phyloP scores from a whole-genome alignment of 768 basidiomycete genomes.

The Amanita pallidorosea region DNA sequence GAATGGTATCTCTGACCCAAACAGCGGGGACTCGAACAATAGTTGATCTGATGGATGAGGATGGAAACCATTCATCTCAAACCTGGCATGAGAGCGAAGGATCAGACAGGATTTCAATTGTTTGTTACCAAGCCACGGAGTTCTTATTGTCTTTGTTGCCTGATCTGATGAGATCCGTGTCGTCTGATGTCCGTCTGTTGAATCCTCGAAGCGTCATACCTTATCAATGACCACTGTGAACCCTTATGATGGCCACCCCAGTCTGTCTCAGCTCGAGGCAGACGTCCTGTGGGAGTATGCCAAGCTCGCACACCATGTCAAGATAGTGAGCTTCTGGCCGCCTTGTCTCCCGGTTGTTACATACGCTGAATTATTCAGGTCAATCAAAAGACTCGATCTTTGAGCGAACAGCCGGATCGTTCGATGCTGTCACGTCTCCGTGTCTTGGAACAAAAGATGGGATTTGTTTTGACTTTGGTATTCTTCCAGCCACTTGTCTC shows the following conservation, averaged over 20 bases:
- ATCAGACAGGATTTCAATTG: no score
- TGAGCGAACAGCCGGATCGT: constrained; percentile 72
- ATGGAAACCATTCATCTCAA: background rate
- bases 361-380: constrained; percentile 29
- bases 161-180: constrained; percentile 4
- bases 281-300: constrained; percentile 91
- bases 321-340: constrained; percentile 39
- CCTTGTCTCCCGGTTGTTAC: background rate
- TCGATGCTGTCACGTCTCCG: constrained; percentile 66
- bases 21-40: constrained; percentile 1
- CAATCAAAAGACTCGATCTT: constrained; percentile 50
- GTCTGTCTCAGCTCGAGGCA: constrained; percentile 57
- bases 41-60: background rate
- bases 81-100: background rate
- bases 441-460: constrained; percentile 88
- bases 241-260: constrained; percentile 65
- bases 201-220: background rate
- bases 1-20: constrained; percentile 23
- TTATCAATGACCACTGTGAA: constrained; percentile 25
- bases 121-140: constrained; percentile 21
- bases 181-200: background rate
- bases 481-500: constrained; percentile 5
- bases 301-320: constrained; percentile 73
- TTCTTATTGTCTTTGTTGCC: constrained; percentile 33
- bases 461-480: constrained; percentile 86